phyloP scores from a whole-genome alignment of 352 stramenopile species.

The Phytophthora cryptogea region DNA sequence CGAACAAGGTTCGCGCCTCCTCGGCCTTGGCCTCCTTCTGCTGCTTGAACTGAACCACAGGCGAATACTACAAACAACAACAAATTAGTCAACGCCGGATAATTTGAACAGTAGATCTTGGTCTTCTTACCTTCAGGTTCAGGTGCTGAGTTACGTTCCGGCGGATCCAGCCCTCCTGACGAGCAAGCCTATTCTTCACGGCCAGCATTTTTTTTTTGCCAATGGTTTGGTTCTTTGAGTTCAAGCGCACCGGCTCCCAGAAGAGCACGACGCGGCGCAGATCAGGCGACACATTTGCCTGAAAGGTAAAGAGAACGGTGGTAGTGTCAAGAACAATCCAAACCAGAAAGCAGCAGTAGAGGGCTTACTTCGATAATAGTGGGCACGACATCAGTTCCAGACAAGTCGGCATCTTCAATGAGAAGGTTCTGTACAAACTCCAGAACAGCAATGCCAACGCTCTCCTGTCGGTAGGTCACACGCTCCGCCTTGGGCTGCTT shows the following conservation, averaged over 20 bases:
- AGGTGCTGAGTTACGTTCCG: constrained; percentile 72
- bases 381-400: constrained; percentile 62
- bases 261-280: constrained; percentile 68
- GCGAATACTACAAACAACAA: constrained; percentile 58
- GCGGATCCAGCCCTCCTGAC: constrained; percentile 70
- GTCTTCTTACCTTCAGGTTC: constrained; percentile 70
- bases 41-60: constrained; percentile 79
- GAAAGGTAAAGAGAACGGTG: constrained; percentile 1
- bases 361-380: constrained; percentile 66
- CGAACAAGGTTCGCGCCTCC: constrained; percentile 62
- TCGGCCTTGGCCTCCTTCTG: constrained; percentile 68
- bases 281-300: constrained; percentile 75
- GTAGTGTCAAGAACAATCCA: neutral
- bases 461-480: constrained; percentile 76
- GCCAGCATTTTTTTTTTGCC: constrained; percentile 74
- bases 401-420: constrained; percentile 63
- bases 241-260: constrained; percentile 71
- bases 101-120: neutral
- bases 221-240: constrained; percentile 75
- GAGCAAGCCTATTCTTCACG: constrained; percentile 65
- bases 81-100: neutral
- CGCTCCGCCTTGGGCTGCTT: constrained; percentile 67
- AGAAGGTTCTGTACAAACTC: constrained; percentile 76
- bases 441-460: constrained; percentile 63
- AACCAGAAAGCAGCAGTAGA: neutral